A percentile compares a stretch with the other conserved stretches of the same genome.
Conservation (phyloP, 495 filamentous ascomycete species). For the Pyrenula aspistea region DNA sequence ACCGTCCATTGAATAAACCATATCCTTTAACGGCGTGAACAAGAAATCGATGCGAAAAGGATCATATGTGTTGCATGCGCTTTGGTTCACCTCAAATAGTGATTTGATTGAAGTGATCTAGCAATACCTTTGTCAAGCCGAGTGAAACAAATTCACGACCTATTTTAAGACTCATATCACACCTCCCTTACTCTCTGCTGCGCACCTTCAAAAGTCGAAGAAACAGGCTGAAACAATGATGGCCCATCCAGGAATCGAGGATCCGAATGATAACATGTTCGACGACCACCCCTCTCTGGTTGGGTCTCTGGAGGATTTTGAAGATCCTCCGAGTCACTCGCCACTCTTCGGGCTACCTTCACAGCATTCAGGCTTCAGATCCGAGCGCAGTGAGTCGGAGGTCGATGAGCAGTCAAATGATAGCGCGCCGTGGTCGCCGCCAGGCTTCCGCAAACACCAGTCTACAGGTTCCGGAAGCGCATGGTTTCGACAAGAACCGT, state of each 20-base stretch:
- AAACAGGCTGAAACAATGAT: not conserved
- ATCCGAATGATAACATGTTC: conserved; percentile 29
- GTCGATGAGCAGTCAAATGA: conserved; percentile 29
- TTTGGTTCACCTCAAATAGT: no score
- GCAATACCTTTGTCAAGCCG: no score
- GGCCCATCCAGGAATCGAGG: conserved; percentile 1
- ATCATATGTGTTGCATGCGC: not conserved
- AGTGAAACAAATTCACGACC: no score
- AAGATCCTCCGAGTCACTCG: conserved; percentile 40
- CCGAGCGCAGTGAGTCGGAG: conserved; percentile 43
- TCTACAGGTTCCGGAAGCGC: conserved; percentile 29
- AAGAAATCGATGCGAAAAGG: not conserved
- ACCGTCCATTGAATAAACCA: no score
- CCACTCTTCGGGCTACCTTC: conserved; percentile 52
- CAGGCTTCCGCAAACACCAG: conserved; percentile 40
- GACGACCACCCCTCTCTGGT: conserved; percentile 60
- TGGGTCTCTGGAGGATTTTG: conserved; percentile 69
- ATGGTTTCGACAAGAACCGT: conserved; percentile 49
- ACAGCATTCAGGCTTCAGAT: conserved; percentile 67
- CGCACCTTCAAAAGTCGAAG: not conserved
- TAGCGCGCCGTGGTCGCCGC: conserved; percentile 42
- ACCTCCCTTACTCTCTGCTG: no score
- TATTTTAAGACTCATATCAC: no score
- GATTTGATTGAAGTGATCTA: no score
- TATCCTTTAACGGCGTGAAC: no score